These are phyloP conservation scores for Sporothrix globosa DNA, from an alignment of 2,329 filamentous ascomycete species.

Conservation along the genomic window DNA sequence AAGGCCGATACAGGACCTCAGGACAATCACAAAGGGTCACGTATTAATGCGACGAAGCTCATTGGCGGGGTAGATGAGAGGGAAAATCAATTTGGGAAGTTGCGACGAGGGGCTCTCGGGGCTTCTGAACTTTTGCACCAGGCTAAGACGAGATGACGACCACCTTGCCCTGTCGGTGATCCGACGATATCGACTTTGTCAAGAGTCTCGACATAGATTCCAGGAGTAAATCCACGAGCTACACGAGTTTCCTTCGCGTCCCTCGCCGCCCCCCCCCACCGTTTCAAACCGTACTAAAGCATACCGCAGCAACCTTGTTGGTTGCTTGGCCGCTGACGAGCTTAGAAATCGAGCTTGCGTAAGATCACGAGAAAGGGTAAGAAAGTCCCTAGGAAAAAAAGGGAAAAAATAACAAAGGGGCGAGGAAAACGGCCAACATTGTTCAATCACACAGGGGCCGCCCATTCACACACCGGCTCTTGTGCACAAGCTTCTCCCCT, in stretches of 20 bases:
- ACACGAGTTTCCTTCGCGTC: too few species aligned
- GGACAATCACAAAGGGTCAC: not conserved
- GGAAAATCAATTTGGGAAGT: not conserved
- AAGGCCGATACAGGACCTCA: constrained; percentile 1
- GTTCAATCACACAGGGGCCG: not conserved
- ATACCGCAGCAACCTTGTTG: constrained; percentile 5
- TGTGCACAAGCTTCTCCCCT: not conserved
- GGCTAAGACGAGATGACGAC: constrained; percentile 19
- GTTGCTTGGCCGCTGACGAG: not conserved
- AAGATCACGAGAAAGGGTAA: not conserved
- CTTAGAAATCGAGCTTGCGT: constrained; percentile 8
- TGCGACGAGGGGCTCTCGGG: not conserved
- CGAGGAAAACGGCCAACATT: not conserved
- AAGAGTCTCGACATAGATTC: too few species aligned
- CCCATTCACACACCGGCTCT: constrained; percentile 3
- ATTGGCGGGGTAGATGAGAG: constrained; percentile 7
- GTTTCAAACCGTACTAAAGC: too few species aligned
- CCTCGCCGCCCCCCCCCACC: too few species aligned
- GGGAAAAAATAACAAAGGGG: not conserved
- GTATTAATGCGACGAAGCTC: constrained; percentile 12
- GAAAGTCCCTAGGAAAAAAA: not conserved
- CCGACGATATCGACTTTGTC: too few species aligned
- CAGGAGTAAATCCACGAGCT: too few species aligned
- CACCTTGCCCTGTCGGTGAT: not conserved
- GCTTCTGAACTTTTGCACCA: constrained; percentile 4